Base-by-base conservation (phyloP, 2,329 filamentous ascomycete genomes). In the Fusarium sp. region DNA sequence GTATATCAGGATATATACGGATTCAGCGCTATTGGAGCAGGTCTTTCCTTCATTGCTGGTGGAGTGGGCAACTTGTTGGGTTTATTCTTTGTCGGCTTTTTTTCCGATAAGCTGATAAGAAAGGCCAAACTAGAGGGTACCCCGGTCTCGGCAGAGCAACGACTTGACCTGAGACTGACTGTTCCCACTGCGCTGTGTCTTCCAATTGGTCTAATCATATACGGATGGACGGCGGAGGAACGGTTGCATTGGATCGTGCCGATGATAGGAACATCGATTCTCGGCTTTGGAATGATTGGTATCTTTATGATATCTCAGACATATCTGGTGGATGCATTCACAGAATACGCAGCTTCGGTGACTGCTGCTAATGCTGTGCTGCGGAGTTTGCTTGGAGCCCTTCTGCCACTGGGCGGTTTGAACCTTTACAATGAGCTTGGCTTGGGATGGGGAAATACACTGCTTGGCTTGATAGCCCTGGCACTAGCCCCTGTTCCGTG, bases 1-100 rank as follows among this genome's bases (percentile, higher is more conserved):
- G 85, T 89, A 1, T 89, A 83, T 51, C 62, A 78, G 59, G 66
- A 75, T 1, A 63, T 70, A 4, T 86, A 86, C 64, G 75, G 76
- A 6, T 85, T 85, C 65, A 53, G 33, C 8, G 68, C 71, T 4
- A 62, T 67, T 10, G 68, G 57, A 5, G 67, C 72, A 2, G 73
- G 73, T 2, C 62, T 75, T 7, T 55, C 71, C 3, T 75, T 71
- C 42, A 62, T 76, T 2, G 67, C 67, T 9, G 54, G 71, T 6
- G 72, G 72, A 2, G 49, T 73, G 3, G 74, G 74, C 10, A 49
- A 49, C 13, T 34, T 49, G 15, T 3, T 49, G 6, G 46, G 46
- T 6, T 31, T 49, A 22, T 11, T 31, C 6, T 49, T 34, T 8
- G 46, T 49, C 3, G 46, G 46, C 3, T 15, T 49, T 14, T 31